Evolutionary conservation across 371 early-diverging fungal genomes (phyloP).

Genomic region (Mucor ambiguus): DNA sequence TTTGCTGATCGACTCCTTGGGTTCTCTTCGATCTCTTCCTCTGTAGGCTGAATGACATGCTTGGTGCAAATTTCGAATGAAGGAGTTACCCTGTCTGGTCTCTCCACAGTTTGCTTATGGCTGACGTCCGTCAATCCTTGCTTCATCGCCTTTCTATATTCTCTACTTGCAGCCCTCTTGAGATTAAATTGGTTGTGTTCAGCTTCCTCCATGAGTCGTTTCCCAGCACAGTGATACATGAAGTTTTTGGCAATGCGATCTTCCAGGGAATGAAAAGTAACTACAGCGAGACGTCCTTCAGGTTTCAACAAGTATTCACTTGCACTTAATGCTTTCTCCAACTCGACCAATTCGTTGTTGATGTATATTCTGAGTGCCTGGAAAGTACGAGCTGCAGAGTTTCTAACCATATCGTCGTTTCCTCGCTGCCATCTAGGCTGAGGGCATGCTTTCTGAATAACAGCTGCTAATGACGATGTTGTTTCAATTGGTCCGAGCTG

Average conservation of each 20-base stretch:
- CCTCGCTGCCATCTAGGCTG: slow-evolving; percentile 51
- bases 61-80: slow-evolving; percentile 45
- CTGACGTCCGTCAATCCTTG: not conserved
- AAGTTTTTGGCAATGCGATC: slow-evolving; percentile 72
- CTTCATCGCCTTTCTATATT: slow-evolving; percentile 24
- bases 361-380: slow-evolving; percentile 70
- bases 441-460: slow-evolving; percentile 58
- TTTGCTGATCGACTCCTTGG: slow-evolving; percentile 66
- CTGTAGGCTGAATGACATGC: slow-evolving; percentile 47
- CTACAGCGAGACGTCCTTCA: slow-evolving; percentile 57
- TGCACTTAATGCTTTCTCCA: slow-evolving; percentile 50
- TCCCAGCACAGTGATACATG: slow-evolving; percentile 47
- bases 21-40: slow-evolving; percentile 58
- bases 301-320: slow-evolving; percentile 60
- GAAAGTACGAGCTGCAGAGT: slow-evolving; percentile 59
- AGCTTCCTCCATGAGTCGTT: slow-evolving; percentile 28
- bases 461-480: slow-evolving; percentile 56
- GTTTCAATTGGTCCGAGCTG: slow-evolving; percentile 51
- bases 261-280: slow-evolving; percentile 79
- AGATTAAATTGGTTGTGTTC: slow-evolving; percentile 40
- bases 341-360: slow-evolving; percentile 71
- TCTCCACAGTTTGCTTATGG: slow-evolving; percentile 8
- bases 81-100: slow-evolving; percentile 19
- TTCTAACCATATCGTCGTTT: slow-evolving; percentile 48
- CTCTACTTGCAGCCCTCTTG: slow-evolving; percentile 36